phyloP scores from a whole-genome alignment of 1,139 yeast species.

The Sugiyamaella grinbergsii region DNA sequence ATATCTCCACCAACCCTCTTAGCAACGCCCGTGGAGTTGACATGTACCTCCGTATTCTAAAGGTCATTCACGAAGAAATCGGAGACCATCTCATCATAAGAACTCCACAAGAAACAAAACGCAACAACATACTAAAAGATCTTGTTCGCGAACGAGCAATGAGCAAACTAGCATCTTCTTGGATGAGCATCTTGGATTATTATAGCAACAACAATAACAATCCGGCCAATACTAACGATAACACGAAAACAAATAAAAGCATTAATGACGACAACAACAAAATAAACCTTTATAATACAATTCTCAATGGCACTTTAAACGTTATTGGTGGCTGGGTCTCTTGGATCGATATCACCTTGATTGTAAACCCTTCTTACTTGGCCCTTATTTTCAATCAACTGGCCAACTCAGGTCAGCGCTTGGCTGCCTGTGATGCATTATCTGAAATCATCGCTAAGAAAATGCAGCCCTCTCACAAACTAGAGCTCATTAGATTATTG shows the following conservation, averaged over 20 bases:
- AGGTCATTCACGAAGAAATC: constrained; percentile 83
- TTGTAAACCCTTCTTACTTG: constrained; percentile 68
- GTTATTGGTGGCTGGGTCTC: constrained; percentile 85
- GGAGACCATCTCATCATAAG: constrained; percentile 87
- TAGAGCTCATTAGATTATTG: constrained; percentile 70
- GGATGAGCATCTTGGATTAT: constrained; percentile 61
- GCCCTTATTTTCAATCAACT: constrained; percentile 64
- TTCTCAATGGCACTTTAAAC: constrained; percentile 60
- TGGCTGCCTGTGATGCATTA: constrained; percentile 70
- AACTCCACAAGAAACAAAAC: constrained; percentile 57
- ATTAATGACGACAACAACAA: constrained; percentile 36
- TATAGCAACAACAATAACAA: constrained; percentile 36
- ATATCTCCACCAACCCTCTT: constrained; percentile 35
- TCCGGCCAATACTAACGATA: constrained; percentile 11
- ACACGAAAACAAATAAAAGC: constrained; percentile 47
- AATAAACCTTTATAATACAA: constrained; percentile 42
- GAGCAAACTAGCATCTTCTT: constrained; percentile 61
- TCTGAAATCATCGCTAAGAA: constrained; percentile 84
- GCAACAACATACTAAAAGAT: constrained; percentile 77
- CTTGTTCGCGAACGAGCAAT: constrained; percentile 76
- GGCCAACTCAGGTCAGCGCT: constrained; percentile 52
- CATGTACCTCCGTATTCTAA: constrained; percentile 70
- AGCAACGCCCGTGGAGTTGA: constrained; percentile 62
- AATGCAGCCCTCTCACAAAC: constrained; percentile 85
- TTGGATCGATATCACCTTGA: constrained; percentile 90